phyloP scores from a whole-genome alignment of 345 rosid genomes.

The Pistacia atlantica region DNA sequence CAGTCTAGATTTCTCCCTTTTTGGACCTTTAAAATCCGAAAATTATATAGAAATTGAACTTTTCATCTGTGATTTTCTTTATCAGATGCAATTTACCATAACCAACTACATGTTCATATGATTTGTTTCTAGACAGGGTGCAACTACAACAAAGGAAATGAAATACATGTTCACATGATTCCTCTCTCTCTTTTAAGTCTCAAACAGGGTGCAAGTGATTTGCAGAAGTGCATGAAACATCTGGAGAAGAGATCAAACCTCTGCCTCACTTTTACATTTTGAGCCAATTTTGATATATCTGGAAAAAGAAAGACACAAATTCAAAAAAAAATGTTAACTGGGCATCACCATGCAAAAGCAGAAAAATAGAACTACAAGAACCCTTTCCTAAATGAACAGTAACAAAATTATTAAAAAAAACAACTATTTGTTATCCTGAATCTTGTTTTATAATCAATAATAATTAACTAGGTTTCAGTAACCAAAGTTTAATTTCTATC shows the following conservation, averaged over 20 bases:
- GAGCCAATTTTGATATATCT: constrained; percentile 87
- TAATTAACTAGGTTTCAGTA: neutral
- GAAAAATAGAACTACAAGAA: neutral
- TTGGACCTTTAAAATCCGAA: neutral
- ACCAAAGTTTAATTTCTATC: neutral
- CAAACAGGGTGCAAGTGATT: neutral
- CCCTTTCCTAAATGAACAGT: no score
- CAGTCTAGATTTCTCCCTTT: neutral
- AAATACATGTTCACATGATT: neutral
- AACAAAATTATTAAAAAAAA: no score
- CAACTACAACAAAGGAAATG: neutral
- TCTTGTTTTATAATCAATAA: no score
- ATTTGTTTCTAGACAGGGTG: neutral
- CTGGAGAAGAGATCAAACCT: constrained; percentile 59
- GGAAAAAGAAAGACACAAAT: constrained; percentile 24
- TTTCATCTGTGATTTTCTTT: neutral
- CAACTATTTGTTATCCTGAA: no score
- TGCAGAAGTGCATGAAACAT: neutral
- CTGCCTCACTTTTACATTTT: constrained; percentile 85
- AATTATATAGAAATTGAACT: neutral
- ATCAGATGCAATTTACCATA: neutral
- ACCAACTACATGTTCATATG: no score
- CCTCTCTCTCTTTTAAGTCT: neutral
- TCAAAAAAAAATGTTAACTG: constrained; percentile 4
- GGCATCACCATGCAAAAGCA: neutral